A percentile compares a stretch with the other conserved stretches of the same genome.
Conservation (phyloP, 169 alveolate species). For the Theileria equi region DNA sequence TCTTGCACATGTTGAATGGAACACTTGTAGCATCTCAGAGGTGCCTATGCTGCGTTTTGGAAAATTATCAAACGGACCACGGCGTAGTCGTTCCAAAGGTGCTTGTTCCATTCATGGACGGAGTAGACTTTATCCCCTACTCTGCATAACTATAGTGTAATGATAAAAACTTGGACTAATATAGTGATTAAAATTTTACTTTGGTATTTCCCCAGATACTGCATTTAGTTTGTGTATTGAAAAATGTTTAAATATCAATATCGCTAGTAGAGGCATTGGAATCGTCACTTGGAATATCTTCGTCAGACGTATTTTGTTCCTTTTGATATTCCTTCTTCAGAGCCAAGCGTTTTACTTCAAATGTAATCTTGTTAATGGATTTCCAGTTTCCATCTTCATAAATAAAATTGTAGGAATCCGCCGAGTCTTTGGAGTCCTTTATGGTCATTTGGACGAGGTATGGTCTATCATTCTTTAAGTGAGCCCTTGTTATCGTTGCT, state of each 20-base stretch:
- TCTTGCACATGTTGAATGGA: conserved; percentile 96
- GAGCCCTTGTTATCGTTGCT: too few species aligned
- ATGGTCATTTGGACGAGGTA: too few species aligned
- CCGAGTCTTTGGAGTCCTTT: too few species aligned
- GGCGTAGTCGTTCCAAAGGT: conserved; percentile 93
- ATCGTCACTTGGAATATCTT: too few species aligned
- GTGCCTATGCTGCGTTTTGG: conserved; percentile 94
- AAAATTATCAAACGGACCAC: conserved; percentile 90
- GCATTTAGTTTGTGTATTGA: not conserved
- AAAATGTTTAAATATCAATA: not conserved
- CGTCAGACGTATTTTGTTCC: too few species aligned
- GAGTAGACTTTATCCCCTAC: conserved; percentile 84
- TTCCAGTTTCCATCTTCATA: too few species aligned
- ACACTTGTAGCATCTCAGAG: conserved; percentile 98
- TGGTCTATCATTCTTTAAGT: too few species aligned
- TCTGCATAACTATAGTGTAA: not conserved
- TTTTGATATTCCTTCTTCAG: too few species aligned
- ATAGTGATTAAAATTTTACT: not conserved
- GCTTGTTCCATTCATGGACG: conserved; percentile 89
- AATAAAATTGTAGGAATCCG: too few species aligned
- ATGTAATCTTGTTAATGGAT: too few species aligned
- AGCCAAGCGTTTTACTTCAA: too few species aligned
- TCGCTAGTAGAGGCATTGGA: not conserved
- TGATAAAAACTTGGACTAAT: not conserved
- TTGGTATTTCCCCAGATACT: not conserved